Percentiles rank a stretch among this genome's conserved stretches.
Evolutionary conservation across 805 yeast genomes (phyloP).

Genomic region (Kodamaea leandrae): DNA sequence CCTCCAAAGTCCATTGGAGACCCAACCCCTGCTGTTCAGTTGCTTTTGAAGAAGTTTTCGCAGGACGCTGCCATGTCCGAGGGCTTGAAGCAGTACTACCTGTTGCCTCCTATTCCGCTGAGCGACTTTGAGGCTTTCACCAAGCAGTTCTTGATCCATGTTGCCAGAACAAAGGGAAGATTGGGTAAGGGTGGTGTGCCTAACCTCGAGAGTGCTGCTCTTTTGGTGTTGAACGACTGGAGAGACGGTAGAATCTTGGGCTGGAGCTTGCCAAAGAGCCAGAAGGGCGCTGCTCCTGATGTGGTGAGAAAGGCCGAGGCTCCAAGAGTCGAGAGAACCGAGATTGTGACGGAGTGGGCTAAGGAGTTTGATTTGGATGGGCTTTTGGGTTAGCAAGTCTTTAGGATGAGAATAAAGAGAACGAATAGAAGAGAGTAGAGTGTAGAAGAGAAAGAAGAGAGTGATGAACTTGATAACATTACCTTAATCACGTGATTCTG

Average conservation of each 20-base stretch:
- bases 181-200: conserved; percentile 92
- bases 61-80: conserved; percentile 76
- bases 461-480: too few relatives aligned
- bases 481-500: too few relatives aligned
- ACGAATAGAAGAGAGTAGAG: neutral
- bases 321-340: conserved; percentile 59
- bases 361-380: conserved; percentile 91
- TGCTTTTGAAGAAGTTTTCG: conserved; percentile 72
- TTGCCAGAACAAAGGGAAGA: conserved; percentile 91
- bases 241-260: conserved; percentile 93
- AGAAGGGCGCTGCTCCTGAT: conserved; percentile 37
- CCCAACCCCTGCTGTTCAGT: conserved; percentile 76
- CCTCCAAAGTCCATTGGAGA: conserved; percentile 85
- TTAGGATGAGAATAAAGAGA: neutral
- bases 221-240: conserved; percentile 87
- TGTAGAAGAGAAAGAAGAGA: too few relatives aligned
- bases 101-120: conserved; percentile 76
- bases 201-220: conserved; percentile 80
- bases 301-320: conserved; percentile 43
- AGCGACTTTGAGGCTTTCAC: conserved; percentile 71
- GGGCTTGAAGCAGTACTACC: conserved; percentile 68
- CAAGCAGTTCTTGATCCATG: conserved; percentile 83
- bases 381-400: conserved; percentile 40
- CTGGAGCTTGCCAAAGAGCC: conserved; percentile 74
- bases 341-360: conserved; percentile 88